Conservation (phyloP, 768 basidiomycete genomes). For the Amanita polypyramis region DNA sequence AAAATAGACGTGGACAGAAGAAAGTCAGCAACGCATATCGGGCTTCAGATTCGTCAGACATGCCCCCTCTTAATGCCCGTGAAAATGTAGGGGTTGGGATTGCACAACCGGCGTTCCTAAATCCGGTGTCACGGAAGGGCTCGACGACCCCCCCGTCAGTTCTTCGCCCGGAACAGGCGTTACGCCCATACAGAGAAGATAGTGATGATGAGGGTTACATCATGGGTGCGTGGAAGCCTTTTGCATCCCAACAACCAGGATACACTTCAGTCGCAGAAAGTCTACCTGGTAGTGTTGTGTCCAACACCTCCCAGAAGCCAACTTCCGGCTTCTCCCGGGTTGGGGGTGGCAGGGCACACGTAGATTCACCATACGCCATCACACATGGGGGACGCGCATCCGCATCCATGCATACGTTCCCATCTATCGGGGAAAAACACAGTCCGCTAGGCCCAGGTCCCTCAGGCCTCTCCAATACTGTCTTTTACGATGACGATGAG, state of each 20-base stretch:
- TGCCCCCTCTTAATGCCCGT: slow-evolving; percentile 28
- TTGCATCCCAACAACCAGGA: slow-evolving; percentile 33
- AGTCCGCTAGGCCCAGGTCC: slow-evolving; percentile 12
- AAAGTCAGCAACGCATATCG: neutral
- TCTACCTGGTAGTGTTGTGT: slow-evolving; percentile 10
- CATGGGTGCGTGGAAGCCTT: slow-evolving; percentile 91
- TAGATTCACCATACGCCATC: slow-evolving; percentile 79
- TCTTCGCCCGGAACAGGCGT: slow-evolving; percentile 69
- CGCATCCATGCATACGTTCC: slow-evolving; percentile 52
- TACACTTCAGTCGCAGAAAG: slow-evolving; percentile 36
- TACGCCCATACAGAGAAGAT: slow-evolving; percentile 67
- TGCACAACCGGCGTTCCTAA: slow-evolving; percentile 19
- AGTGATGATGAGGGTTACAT: slow-evolving; percentile 81
- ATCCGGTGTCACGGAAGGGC: slow-evolving; percentile 30
- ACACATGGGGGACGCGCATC: slow-evolving; percentile 22
- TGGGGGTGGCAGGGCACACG: slow-evolving; percentile 81
- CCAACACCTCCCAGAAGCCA: slow-evolving; percentile 11
- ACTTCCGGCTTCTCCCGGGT: slow-evolving; percentile 75
- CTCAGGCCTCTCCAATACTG: slow-evolving; percentile 7
- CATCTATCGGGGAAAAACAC: slow-evolving; percentile 35
- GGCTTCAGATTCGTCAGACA: slow-evolving; percentile 17
- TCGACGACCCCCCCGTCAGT: slow-evolving; percentile 58
- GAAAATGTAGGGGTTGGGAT: slow-evolving; percentile 18
- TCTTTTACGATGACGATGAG: slow-evolving; percentile 27
- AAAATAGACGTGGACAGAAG: slow-evolving; percentile 12